Percentiles rank a stretch among this genome's conserved stretches.
These are phyloP conservation scores for Ceratocystis huliohia DNA, from an alignment of 2,329 filamentous ascomycete species.

Conservation along the genomic window DNA sequence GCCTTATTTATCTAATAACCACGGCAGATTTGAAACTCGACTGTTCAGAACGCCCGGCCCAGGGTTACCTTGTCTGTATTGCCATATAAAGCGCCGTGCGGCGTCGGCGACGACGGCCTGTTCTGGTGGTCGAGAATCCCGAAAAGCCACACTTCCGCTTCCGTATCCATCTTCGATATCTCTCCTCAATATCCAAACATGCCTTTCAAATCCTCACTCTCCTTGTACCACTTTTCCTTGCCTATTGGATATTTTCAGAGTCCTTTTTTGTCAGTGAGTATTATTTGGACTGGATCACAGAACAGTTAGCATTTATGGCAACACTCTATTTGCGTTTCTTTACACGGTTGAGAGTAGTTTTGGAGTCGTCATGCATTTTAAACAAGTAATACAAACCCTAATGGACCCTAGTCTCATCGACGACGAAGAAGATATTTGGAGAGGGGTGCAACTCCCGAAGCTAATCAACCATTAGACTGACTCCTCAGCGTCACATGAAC, in stretches of 20 bases:
- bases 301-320: neutral
- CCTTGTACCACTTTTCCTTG: neutral
- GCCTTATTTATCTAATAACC: no score
- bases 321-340: neutral
- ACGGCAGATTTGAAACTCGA: no score
- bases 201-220: constrained; percentile 10
- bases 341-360: neutral
- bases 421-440: neutral
- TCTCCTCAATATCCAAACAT: constrained; percentile 10
- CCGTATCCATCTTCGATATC: constrained; percentile 16
- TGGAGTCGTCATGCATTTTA: neutral
- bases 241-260: neutral
- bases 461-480: neutral
- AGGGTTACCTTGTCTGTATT: no score
- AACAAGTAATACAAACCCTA: neutral
- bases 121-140: no score
- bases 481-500: neutral
- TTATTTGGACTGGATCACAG: neutral
- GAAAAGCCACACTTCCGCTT: no score
- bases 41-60: no score
- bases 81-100: no score
- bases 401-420: neutral
- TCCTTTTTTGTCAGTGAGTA: neutral
- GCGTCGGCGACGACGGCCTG: no score
- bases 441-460: neutral